Evolutionary conservation across 208 protist species (phyloP).

Genomic region (Borovskyia barvae): DNA sequence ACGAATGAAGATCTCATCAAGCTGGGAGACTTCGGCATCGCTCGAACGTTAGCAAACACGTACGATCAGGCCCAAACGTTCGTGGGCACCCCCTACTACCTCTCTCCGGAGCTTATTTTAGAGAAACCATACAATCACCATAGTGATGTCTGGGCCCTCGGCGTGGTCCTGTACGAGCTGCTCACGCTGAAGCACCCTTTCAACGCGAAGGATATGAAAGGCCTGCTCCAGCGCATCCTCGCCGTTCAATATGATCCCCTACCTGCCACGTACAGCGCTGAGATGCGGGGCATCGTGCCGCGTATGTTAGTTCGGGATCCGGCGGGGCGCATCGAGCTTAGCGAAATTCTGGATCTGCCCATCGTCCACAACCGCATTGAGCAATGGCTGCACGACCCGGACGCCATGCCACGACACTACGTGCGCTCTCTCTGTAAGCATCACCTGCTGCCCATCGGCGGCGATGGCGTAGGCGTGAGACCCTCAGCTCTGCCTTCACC

Average conservation of each 20-base stretch:
- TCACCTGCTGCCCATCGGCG: slow-evolving; percentile 50
- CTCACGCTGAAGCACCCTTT: slow-evolving; percentile 88
- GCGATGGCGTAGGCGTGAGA: slow-evolving; percentile 16
- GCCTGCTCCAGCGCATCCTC: slow-evolving; percentile 89
- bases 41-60: slow-evolving; percentile 80
- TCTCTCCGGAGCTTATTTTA: slow-evolving; percentile 92
- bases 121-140: slow-evolving; percentile 92
- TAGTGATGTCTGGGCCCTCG: slow-evolving; percentile 94
- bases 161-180: slow-evolving; percentile 89
- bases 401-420: slow-evolving; percentile 69
- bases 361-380: slow-evolving; percentile 63
- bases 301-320: slow-evolving; percentile 80
- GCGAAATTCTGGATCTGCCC: slow-evolving; percentile 69
- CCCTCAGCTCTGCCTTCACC: not conserved
- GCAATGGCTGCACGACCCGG: slow-evolving; percentile 70
- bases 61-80: slow-evolving; percentile 94
- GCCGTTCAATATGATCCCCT: slow-evolving; percentile 83
- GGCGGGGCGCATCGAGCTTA: slow-evolving; percentile 57
- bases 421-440: slow-evolving; percentile 61
- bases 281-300: slow-evolving; percentile 74
- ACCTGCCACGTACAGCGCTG: slow-evolving; percentile 63
- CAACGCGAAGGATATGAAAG: slow-evolving; percentile 84
- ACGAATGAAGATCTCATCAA: slow-evolving; percentile 88
- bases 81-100: slow-evolving; percentile 94
- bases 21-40: slow-evolving; percentile 94